Evolutionary conservation across 352 stramenopile genomes (phyloP), one percentile per base, ranked within the genome.

Genomic region (Phytophthora pini): DNA sequence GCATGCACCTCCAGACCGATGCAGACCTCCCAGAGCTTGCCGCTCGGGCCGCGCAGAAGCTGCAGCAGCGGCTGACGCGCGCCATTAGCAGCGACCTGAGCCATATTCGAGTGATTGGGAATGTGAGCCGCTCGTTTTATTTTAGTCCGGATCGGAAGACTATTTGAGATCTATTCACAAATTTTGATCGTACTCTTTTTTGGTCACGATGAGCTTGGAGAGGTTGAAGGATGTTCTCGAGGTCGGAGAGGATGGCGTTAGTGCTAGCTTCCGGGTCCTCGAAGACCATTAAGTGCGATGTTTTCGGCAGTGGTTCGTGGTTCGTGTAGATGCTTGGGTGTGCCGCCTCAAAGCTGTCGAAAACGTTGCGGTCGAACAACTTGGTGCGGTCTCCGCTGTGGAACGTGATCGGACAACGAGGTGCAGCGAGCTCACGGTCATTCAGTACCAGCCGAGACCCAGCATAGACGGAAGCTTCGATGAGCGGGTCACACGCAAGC

Each of bases 1-100:
- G 87, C 88, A 54, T 97, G 88, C 20, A 96, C 83, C 57, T 95
- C 89, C 5, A 95, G 74, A 9, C 88, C 87, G 61, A 97, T 92
- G 67, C 87, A 94, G 10, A 92, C 74, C 68, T 95, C 80, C 82
- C 81, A 93, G 11, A 92, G 74, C 51, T 76, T 68, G 36, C 83
- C 83, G 48, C 70, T 80, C 2, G 65, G 52, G 53, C 83, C 82
- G 29, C 77, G 79, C 34, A 92, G 69, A 41, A 92, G 76, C 73
- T 89, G 81, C 45, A 80, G 68, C 72, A 89, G 59, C 63, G 76
- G 77, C 54, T 60, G 56, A 58, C 56, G 49, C 43, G 70, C 44
- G 48, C 38, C 48, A 71, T 40, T 65, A 32, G 53, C 49, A 29
- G 65, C 53, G 22, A 67, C 24, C 34, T 64, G 55, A 39, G 62